phyloP scores from a whole-genome alignment of 768 basidiomycete genomes.

The Tephrocybe sp. region DNA sequence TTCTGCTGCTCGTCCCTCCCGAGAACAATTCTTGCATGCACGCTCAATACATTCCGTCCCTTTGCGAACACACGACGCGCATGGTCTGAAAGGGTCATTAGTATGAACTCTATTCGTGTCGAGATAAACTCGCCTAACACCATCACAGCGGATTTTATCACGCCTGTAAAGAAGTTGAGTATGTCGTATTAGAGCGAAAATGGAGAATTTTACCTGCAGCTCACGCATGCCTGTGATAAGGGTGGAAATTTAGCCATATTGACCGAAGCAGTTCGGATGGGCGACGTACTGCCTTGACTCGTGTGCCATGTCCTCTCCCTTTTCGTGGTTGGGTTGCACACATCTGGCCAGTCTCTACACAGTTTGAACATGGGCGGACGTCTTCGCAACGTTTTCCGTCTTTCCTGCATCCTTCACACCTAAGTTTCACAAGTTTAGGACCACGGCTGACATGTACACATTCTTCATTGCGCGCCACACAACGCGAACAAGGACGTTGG shows the following conservation, averaged over 20 bases:
- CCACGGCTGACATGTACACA: constrained; percentile 58
- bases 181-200: constrained; percentile 11
- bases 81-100: constrained; percentile 37
- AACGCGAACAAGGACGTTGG: constrained; percentile 61
- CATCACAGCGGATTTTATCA: constrained; percentile 64
- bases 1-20: constrained; percentile 44
- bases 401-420: constrained; percentile 58
- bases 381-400: constrained; percentile 64
- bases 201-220: constrained; percentile 49
- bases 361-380: constrained; percentile 53
- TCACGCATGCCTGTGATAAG: constrained; percentile 54
- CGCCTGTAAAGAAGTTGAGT: constrained; percentile 36
- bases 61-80: constrained; percentile 49
- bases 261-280: constrained; percentile 4
- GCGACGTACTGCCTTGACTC: constrained; percentile 57
- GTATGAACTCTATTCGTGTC: background rate
- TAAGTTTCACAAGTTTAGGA: constrained; percentile 57
- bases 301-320: constrained; percentile 57
- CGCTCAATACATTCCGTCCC: constrained; percentile 53
- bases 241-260: constrained; percentile 4
- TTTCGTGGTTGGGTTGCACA: constrained; percentile 53
- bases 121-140: constrained; percentile 41
- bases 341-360: constrained; percentile 43
- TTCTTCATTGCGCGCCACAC: constrained; percentile 50
- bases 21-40: constrained; percentile 42